phyloP scores from a whole-genome alignment of 495 filamentous ascomycete genomes.

The Aspergillus biplanus region DNA sequence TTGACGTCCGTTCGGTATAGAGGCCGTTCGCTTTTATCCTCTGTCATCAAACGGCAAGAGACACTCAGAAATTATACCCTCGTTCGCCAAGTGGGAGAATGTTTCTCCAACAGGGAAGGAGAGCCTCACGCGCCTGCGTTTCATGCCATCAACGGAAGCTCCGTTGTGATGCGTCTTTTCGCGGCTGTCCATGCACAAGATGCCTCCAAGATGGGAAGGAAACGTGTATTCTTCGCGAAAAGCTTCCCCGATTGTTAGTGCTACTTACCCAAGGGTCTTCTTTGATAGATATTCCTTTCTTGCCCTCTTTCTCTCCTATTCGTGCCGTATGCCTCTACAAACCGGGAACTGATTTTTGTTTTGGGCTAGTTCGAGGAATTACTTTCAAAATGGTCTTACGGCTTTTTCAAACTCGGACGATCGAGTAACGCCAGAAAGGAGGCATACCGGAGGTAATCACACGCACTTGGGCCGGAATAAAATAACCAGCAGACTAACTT shows the following conservation, averaged over 20 bases:
- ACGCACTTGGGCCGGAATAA: neutral
- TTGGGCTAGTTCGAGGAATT: constrained; percentile 18
- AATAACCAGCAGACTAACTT: neutral
- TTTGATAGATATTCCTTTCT: neutral
- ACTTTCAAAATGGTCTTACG: neutral
- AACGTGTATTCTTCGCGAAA: constrained; percentile 38
- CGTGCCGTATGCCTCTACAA: neutral
- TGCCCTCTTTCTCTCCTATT: neutral
- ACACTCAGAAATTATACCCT: no score
- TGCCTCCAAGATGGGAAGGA: constrained; percentile 45
- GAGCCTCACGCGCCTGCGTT: constrained; percentile 48
- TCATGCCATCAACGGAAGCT: constrained; percentile 53
- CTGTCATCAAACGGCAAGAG: no score
- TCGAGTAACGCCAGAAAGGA: neutral
- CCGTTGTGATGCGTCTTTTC: constrained; percentile 51
- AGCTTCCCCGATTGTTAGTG: constrained; percentile 32
- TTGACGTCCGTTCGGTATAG: neutral
- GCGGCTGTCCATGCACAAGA: constrained; percentile 52
- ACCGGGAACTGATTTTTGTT: neutral
- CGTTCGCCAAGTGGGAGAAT: neutral
- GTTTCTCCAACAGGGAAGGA: constrained; percentile 18
- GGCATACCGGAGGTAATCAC: neutral
- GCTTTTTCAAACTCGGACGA: neutral
- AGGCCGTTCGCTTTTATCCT: no score
- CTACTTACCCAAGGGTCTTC: neutral